Evolutionary conservation across 169 alveolate genomes (phyloP), one percentile per base, ranked within the genome.

Genomic region (Plasmodium chabaudi): DNA sequence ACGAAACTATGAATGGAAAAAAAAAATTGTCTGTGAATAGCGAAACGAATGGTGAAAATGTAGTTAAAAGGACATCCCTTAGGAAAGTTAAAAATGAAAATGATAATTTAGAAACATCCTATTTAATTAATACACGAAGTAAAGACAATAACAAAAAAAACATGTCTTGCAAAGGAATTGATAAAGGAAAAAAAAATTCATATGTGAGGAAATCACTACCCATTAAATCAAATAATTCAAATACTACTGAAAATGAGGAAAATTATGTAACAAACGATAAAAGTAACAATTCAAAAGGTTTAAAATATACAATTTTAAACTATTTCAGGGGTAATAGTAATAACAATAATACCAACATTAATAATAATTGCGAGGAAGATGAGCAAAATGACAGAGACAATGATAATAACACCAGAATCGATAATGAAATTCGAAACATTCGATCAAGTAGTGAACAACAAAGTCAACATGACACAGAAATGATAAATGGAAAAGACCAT

Each of bases 61-160:
- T 34, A 61, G 47, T 57, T 27, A 75, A 56, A 65, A 75, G 55
- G 65, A 60, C 61, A 61, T 46, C 64, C 13, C 61, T 61, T 47
- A 75, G 55, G 39, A 75, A 75, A 39, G 55, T 75, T 61, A 75
- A 75, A 63, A 63, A 75, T 63, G 47, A 27, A 75, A 75, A 75
- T 23, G 88, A 61, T 39, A 61, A 75, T 15, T 46, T 46, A 60
- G 72, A 72, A 59, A 49, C 68, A 12, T 61, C 88, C 12, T 42
- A 67, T 17, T 63, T 75, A 64, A 75, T 75, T 46, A 75, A 63
- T 21, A 75, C 63, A 49, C 46, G 88, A 63, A 75, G 27, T n/a
- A 75, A 47, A 55, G 88, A 75, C 9, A 75, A 63, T 42, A 10
- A 6, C 46, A 61, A 27, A 75, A 75, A 75, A 49, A 65, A 75